These are phyloP conservation scores for Epicoccum nigrum DNA, from an alignment of 2,329 filamentous ascomycete species.

Conservation along the genomic window DNA sequence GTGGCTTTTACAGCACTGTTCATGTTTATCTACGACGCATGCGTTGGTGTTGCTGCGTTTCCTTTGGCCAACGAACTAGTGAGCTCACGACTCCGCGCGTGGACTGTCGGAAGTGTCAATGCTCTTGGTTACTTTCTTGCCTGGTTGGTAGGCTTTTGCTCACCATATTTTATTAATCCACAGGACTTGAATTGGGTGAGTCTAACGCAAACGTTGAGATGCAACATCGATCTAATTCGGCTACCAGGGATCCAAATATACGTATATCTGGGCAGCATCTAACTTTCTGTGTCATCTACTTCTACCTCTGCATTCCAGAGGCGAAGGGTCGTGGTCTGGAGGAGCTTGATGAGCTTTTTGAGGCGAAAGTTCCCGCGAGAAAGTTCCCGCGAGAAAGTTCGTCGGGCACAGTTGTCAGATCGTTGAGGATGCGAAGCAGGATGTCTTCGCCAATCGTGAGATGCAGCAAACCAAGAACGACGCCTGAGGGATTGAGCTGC, in stretches of 20 bases:
- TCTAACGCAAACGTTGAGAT: conserved; percentile 28
- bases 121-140: conserved; percentile 45
- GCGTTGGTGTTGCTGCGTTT: conserved; percentile 41
- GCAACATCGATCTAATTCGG: not conserved
- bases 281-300: conserved; percentile 60
- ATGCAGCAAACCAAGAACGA: not conserved
- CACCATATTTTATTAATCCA: conserved; percentile 51
- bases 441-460: conserved; percentile 13
- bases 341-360: conserved; percentile 40
- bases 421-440: conserved; percentile 27
- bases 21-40: conserved; percentile 46
- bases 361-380: conserved; percentile 26
- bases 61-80: conserved; percentile 41
- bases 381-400: too few species aligned
- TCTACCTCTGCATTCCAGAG: conserved; percentile 66
- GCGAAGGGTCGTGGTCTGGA: conserved; percentile 34
- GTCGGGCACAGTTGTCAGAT: too few species aligned
- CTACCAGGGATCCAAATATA: conserved; percentile 29
- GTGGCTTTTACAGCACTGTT: conserved; percentile 47
- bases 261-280: conserved; percentile 37
- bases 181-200: conserved; percentile 45
- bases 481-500: not conserved
- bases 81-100: conserved; percentile 43
- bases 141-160: conserved; percentile 46
- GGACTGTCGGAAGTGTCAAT: conserved; percentile 45